Evolutionary conservation across 2,329 filamentous ascomycete species (phyloP), one percentile per base, ranked within the genome.

Genomic region (Cryoendolithus antarcticus): DNA sequence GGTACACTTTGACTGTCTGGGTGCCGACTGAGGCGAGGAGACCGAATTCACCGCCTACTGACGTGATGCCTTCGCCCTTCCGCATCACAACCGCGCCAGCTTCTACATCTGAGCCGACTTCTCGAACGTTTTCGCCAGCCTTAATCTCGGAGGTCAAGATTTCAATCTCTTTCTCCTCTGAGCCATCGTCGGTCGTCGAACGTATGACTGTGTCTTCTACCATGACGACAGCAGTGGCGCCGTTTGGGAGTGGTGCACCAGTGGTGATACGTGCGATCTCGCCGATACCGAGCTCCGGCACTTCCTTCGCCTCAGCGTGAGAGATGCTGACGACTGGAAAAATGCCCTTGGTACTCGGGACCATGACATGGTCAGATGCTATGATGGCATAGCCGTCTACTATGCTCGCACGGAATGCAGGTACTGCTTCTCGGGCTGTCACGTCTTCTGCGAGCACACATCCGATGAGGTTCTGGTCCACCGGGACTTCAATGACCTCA

Each of bases 301-400:
- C 72, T 24, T 82, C 75, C 0, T 79, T 74, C 0, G 86, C 76
- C 9, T 85, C 75, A 8, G 91, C 91, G 56, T 95, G 86, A 0
- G 86, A 93, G 9, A 96, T 71, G 0, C 83, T 80, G 1, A 81
- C 78, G 9, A 98, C 89, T 1, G 89, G 86, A 54, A 91, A 96
- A 1, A 80, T 64, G 0, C 89, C 88, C 51, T 81, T 84, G 35
- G 84, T 73, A 35, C 72, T 75, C 1, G 57, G 56, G 31, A 75
- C 67, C 53, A 57, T 9, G 52, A 60, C 40, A 36, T 57, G 51
- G n/a, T 55, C 48, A 0, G 52, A 52, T 3, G 76, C 80, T 29
- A 88, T 77, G 1, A 93, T 74, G 2, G 91, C 91, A 55, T 98
- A 98, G 1, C 91, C 91, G 59, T 98, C 91, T 1, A 98, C 91